Percentiles rank a stretch among this genome's conserved stretches.
Conservation (phyloP, 2,329 filamentous ascomycete genomes). For the Cordyceps javanica region DNA sequence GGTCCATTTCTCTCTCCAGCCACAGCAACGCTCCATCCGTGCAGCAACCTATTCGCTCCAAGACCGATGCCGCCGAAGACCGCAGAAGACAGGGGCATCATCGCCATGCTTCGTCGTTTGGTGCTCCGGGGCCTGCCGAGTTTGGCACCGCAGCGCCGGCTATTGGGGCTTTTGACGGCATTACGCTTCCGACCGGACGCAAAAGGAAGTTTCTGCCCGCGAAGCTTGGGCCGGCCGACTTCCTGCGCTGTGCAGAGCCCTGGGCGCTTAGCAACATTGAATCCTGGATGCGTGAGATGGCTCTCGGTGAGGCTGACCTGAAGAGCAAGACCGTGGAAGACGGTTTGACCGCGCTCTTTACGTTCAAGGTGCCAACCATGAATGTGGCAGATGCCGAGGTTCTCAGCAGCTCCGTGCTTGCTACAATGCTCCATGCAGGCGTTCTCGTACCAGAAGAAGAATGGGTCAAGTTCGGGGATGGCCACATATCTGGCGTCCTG, state of each 20-base stretch:
- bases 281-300: conserved; percentile 80
- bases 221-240: conserved; percentile 75
- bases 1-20: conserved; percentile 77
- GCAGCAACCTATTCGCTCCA: conserved; percentile 78
- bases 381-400: conserved; percentile 95
- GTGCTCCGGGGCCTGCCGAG: conserved; percentile 46
- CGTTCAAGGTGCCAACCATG: conserved; percentile 94
- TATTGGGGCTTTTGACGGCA: conserved; percentile 68
- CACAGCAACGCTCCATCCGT: conserved; percentile 76
- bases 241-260: conserved; percentile 78
- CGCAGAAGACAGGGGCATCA: conserved; percentile 48
- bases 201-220: conserved; percentile 79
- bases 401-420: conserved; percentile 69
- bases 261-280: conserved; percentile 91
- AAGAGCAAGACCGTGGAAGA: conserved; percentile 81
- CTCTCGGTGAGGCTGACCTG: conserved; percentile 84
- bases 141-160: conserved; percentile 51
- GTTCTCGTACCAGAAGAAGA: conserved; percentile 86
- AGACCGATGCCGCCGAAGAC: conserved; percentile 83
- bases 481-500: conserved; percentile 78
- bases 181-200: conserved; percentile 71
- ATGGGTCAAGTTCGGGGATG: conserved; percentile 89
- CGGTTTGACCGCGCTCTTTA: conserved; percentile 82
- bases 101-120: conserved; percentile 44
- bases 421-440: conserved; percentile 70